Conservation (phyloP, 73 alveolate species). For the Paramecium sonneborni region DNA sequence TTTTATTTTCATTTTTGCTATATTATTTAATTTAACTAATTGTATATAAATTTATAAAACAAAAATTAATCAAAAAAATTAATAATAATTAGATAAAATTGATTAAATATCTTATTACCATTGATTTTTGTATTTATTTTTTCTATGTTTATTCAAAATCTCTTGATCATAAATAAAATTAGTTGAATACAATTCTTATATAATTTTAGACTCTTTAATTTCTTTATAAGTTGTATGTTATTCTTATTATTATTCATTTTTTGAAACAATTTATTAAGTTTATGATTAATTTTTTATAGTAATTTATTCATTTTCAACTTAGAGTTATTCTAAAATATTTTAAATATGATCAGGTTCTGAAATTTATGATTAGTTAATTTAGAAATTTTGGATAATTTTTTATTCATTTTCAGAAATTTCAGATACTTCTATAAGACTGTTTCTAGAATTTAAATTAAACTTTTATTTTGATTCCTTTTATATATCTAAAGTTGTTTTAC, state of each 20-base stretch:
- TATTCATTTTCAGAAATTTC: not conserved
- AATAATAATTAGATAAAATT: not conserved
- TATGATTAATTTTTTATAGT: not conserved
- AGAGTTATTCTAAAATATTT: not conserved
- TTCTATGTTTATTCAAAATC: not conserved
- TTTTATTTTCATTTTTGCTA: not conserved
- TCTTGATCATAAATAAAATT: not conserved
- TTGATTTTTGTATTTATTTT: not conserved
- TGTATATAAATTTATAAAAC: not conserved
- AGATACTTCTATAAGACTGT: not conserved
- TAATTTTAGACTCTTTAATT: not conserved
- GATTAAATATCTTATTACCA: not conserved
- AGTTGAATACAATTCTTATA: not conserved
- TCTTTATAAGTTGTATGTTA: not conserved
- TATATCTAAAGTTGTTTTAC: not conserved
- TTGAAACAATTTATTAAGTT: not conserved
- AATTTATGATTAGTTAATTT: not conserved
- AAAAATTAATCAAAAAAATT: not conserved
- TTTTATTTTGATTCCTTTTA: not conserved
- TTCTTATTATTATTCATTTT: not conserved
- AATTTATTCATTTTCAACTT: not conserved
- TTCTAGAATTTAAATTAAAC: not conserved
- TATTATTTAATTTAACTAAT: not conserved
- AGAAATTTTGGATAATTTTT: not conserved
- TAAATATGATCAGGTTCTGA: not conserved